These are phyloP conservation scores for Sporisorium iseilematis-ciliati DNA, from an alignment of 1,284 basidiomycete genomes.

Conservation along the genomic window DNA sequence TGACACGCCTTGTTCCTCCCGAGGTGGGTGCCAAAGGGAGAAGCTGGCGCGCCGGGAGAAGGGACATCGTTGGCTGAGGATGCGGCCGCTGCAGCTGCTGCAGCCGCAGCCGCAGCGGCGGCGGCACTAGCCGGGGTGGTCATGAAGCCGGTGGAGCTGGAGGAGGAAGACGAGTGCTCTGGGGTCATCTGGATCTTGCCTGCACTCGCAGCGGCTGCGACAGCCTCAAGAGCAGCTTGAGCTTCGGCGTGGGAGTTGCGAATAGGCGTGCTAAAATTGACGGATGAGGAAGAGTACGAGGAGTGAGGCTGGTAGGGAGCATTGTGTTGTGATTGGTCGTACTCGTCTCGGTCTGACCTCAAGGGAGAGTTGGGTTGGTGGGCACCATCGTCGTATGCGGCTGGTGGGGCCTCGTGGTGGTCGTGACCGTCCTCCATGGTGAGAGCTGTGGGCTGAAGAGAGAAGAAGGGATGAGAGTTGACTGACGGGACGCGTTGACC, in stretches of 20 bases:
- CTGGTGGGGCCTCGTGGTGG: slow-evolving; percentile 26
- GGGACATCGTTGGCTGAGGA: slow-evolving; percentile 17
- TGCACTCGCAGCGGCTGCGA: slow-evolving; percentile 42
- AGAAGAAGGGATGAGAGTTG: background rate
- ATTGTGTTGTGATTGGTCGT: slow-evolving; percentile 23
- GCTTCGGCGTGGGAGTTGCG: slow-evolving; percentile 52
- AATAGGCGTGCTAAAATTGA: slow-evolving; percentile 36
- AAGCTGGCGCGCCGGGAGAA: slow-evolving; percentile 22
- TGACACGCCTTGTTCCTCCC: slow-evolving; percentile 62
- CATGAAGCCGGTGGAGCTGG: slow-evolving; percentile 30
- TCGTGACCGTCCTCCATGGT: slow-evolving; percentile 23
- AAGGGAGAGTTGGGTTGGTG: slow-evolving; percentile 13
- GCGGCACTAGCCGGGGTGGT: slow-evolving; percentile 38
- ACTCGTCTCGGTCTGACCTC: slow-evolving; percentile 33
- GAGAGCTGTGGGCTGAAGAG: background rate
- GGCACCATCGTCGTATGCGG: slow-evolving; percentile 29
- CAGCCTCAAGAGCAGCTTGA: slow-evolving; percentile 49
- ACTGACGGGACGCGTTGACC: background rate
- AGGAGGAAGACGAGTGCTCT: slow-evolving; percentile 30
- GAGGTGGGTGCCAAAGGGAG: slow-evolving; percentile 59
- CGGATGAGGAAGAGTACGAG: slow-evolving; percentile 31
- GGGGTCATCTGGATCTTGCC: slow-evolving; percentile 52
- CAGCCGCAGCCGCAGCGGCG: slow-evolving; percentile 40
- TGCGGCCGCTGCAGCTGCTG: slow-evolving; percentile 29
- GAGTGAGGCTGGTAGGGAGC: slow-evolving; percentile 28